Percentiles rank a stretch among this genome's conserved stretches.
Evolutionary conservation across 768 basidiomycete genomes (phyloP).

Genomic region (Pluteus cervinus): DNA sequence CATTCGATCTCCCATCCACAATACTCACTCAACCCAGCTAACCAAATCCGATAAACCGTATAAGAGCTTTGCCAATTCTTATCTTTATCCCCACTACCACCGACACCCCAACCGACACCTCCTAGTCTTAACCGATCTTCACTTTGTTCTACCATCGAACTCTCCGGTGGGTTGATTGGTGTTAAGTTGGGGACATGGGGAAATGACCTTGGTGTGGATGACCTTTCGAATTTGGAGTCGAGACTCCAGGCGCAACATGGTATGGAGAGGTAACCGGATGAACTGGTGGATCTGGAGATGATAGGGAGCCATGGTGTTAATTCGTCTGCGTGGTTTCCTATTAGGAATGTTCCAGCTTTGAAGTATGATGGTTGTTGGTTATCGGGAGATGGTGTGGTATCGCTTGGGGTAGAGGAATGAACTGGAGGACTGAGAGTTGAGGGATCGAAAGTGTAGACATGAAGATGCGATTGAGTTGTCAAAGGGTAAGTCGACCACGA

Average conservation of each 20-base stretch:
- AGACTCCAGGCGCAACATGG: slow-evolving; percentile 91
- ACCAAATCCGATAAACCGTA: slow-evolving; percentile 81
- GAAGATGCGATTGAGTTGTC: slow-evolving; percentile 52
- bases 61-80: slow-evolving; percentile 66
- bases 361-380: slow-evolving; percentile 17
- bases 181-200: slow-evolving; percentile 15
- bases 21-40: slow-evolving; percentile 62
- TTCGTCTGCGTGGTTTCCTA: slow-evolving; percentile 96
- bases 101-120: slow-evolving; percentile 52
- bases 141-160: slow-evolving; percentile 1
- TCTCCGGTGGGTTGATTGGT: not conserved
- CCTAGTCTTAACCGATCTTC: slow-evolving; percentile 50
- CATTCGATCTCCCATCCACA: slow-evolving; percentile 88
- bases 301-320: slow-evolving; percentile 93
- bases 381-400: too few relatives aligned
- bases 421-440: slow-evolving; percentile 4
- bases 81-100: too few relatives aligned
- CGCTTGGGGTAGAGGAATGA: too few relatives aligned
- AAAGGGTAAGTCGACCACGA: slow-evolving; percentile 81
- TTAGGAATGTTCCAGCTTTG: slow-evolving; percentile 59
- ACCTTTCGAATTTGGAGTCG: slow-evolving; percentile 58
- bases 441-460: slow-evolving; percentile 71
- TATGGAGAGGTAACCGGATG: slow-evolving; percentile 73
- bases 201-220: slow-evolving; percentile 28
- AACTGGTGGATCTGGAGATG: slow-evolving; percentile 53